phyloP scores from a whole-genome alignment of 2,329 filamentous ascomycete genomes.

The Fusarium sp. region DNA sequence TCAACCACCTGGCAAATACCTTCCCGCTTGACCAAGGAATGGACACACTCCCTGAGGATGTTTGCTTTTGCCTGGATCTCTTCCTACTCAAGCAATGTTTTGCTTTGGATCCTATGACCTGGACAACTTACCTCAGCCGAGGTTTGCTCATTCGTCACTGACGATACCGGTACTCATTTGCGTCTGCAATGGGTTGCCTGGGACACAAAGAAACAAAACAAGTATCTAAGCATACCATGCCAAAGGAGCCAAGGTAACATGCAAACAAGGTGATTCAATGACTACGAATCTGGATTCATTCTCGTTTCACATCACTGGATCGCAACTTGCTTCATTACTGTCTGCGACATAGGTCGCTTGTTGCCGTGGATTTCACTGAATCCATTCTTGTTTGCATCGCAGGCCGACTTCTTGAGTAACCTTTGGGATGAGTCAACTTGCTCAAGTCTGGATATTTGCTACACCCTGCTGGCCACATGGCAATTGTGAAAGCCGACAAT shows the following conservation, averaged over 20 bases:
- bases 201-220: constrained; percentile 19
- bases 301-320: constrained; percentile 3
- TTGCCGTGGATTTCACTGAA: constrained; percentile 14
- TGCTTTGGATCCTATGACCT: constrained; percentile 15
- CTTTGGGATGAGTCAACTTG: constrained; percentile 4
- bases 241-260: constrained; percentile 34
- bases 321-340: constrained; percentile 30
- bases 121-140: constrained; percentile 28
- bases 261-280: constrained; percentile 15
- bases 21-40: constrained; percentile 22
- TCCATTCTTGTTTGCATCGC: neutral
- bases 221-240: constrained; percentile 21
- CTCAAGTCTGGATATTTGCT: constrained; percentile 21
- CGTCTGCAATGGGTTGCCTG: constrained; percentile 22
- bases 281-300: constrained; percentile 5
- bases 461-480: constrained; percentile 14
- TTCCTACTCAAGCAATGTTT: constrained; percentile 11
- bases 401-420: neutral
- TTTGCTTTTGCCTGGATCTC: constrained; percentile 12
- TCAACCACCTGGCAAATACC: constrained; percentile 23
- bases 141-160: constrained; percentile 29
- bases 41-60: constrained; percentile 17
- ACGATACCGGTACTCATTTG: constrained; percentile 23
- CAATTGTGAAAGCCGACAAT: constrained; percentile 19
- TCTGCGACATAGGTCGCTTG: constrained; percentile 11